These are phyloP conservation scores for Alternaria sp. DNA, from an alignment of 2,329 filamentous ascomycete species.

Conservation along the genomic window DNA sequence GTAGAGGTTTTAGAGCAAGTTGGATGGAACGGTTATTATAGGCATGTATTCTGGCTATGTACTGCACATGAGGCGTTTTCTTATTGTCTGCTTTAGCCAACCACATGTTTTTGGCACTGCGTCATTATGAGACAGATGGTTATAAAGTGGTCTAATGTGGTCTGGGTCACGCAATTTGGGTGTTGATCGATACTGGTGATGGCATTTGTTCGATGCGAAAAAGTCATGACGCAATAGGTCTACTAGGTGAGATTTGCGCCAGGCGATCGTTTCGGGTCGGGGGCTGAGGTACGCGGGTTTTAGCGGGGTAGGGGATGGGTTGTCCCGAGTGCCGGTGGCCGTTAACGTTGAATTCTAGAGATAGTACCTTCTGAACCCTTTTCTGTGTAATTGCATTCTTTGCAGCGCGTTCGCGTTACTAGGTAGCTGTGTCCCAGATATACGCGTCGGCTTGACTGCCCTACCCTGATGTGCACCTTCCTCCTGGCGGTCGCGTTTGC, in stretches of 20 bases:
- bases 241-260: constrained; percentile 9
- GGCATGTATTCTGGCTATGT: neutral
- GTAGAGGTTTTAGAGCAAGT: neutral
- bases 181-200: constrained; percentile 7
- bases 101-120: constrained; percentile 12
- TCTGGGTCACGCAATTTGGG: constrained; percentile 1
- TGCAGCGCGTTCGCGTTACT: neutral
- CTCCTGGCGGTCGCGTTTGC: neutral
- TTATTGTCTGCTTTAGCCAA: constrained; percentile 13
- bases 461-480: neutral
- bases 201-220: constrained; percentile 20
- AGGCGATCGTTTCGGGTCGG: constrained; percentile 15
- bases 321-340: neutral
- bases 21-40: constrained; percentile 10
- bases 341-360: neutral
- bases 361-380: neutral
- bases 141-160: neutral
- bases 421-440: neutral
- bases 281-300: constrained; percentile 8
- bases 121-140: constrained; percentile 19
- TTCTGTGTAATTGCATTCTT: neutral
- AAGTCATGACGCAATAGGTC: constrained; percentile 41
- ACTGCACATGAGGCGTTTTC: neutral
- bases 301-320: constrained; percentile 9
- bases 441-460: neutral